A percentile compares a stretch with the other conserved stretches of the same genome.
Conservation (phyloP, 371 early-diverging fungal species). For the Mucor lusitanicus region DNA sequence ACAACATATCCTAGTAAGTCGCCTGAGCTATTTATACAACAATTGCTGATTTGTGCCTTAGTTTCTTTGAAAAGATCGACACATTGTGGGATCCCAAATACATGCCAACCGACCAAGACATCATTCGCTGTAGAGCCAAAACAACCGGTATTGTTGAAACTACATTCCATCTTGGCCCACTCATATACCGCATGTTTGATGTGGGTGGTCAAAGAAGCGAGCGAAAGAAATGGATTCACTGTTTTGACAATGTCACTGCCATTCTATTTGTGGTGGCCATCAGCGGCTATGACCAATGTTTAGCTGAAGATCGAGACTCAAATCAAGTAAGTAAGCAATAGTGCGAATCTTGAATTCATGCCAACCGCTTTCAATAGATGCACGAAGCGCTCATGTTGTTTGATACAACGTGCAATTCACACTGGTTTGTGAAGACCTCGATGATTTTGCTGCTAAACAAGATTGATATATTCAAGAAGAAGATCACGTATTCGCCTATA, state of each 20-base stretch:
- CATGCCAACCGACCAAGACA: conserved; percentile 88
- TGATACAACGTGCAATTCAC: conserved; percentile 93
- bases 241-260: conserved; percentile 93
- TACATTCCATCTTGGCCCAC: conserved; percentile 76
- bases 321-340: conserved; percentile 50
- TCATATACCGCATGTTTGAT: conserved; percentile 89
- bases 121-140: conserved; percentile 81
- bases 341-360: neutral
- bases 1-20: conserved; percentile 76
- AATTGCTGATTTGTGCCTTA: conserved; percentile 14
- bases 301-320: conserved; percentile 90
- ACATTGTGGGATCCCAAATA: conserved; percentile 74
- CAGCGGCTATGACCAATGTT: conserved; percentile 92
- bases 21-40: neutral
- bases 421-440: conserved; percentile 91
- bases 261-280: conserved; percentile 93
- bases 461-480: conserved; percentile 91
- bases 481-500: conserved; percentile 78
- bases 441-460: conserved; percentile 97
- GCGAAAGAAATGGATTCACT: conserved; percentile 94
- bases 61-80: conserved; percentile 85
- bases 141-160: conserved; percentile 90
- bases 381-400: conserved; percentile 94
- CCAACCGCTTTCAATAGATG: conserved; percentile 65
- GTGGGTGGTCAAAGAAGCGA: conserved; percentile 94